Evolutionary conservation across 805 yeast genomes (phyloP), one percentile per base, ranked within the genome.

Genomic region (Komagataella pseudopastoris): DNA sequence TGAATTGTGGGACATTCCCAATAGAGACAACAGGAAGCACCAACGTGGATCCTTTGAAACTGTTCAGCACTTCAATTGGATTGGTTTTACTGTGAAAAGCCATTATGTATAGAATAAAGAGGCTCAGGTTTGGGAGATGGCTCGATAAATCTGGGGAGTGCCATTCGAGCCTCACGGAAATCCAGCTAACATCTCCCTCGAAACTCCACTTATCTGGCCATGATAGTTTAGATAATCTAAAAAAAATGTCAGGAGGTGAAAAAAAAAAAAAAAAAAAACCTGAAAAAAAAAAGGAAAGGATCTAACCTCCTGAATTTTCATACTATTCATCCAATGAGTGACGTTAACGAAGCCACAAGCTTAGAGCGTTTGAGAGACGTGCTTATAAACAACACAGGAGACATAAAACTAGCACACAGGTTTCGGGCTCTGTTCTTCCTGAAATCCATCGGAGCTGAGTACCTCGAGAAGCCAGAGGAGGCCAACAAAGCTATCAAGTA

Each of bases 351-450:
- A 51, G 50, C 54, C 8, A 56, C 67, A 6, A 54, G 64, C 47
- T 65, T 86, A 56, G 91, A 84, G 58, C 78, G 80, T 60, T 72
- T 86, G 54, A 78, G 93, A 68, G 93, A 85, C 59, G 75, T 85
- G 52, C 70, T 86, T 52, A 64, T 78, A 51, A 83, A 84, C 72
- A 76, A 72, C 56, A 59, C 72, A 3, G 96, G 96, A 3, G 71
- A 80, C 14, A 80, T 78, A 18, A 83, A 84, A 52, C 76, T 93
- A 39, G 93, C 96, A 4, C 81, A 77, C 66, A 77, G 99, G 61
- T 93, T 93, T 70, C 78, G 99, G 66, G 98, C 99, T 6, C 75
- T 93, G 43, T 93, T 93, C 75, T 88, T 85, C 69, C 73, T 93
- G 60, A 93, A 93, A 68, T 79, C 87, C 48, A 72, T 87, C 50